Evolutionary conservation across 805 yeast species (phyloP).

Genomic region (Candida xiaguanensis): DNA sequence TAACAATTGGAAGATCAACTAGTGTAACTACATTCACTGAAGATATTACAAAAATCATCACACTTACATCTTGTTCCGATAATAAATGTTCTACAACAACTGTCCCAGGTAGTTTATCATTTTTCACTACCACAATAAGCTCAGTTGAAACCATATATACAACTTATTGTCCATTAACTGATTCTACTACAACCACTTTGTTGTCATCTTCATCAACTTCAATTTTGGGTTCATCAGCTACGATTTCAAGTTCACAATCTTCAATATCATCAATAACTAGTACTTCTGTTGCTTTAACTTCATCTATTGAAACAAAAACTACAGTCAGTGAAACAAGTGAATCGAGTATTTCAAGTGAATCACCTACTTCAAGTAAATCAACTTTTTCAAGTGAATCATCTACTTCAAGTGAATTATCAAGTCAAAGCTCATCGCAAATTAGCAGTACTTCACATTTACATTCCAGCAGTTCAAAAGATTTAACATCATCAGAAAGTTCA

Average conservation of each 20-base stretch:
- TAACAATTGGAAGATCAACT: slow-evolving; percentile 12
- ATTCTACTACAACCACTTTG: background rate
- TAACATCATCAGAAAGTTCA: too few species aligned
- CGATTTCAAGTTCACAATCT: background rate
- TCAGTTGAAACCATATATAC: slow-evolving; percentile 23
- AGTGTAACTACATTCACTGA: slow-evolving; percentile 9
- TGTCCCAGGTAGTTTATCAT: slow-evolving; percentile 22
- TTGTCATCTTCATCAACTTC: background rate
- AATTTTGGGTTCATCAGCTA: background rate
- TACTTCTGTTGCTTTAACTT: background rate
- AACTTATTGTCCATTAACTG: slow-evolving; percentile 5
- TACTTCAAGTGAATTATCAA: too few species aligned
- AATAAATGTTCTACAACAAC: slow-evolving; percentile 15
- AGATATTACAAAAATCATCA: slow-evolving; percentile 17
- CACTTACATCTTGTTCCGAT: slow-evolving; percentile 6
- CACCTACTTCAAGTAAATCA: too few species aligned
- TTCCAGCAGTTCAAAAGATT: too few species aligned
- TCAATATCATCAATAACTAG: background rate
- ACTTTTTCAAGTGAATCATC: too few species aligned
- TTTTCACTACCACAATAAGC: slow-evolving; percentile 19
- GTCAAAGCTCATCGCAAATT: too few species aligned
- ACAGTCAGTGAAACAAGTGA: too few species aligned
- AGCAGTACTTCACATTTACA: too few species aligned
- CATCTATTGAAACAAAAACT: background rate
- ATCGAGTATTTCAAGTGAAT: too few species aligned